Conservation (phyloP, 768 basidiomycete species). For the Psilocybe cyanescens region DNA sequence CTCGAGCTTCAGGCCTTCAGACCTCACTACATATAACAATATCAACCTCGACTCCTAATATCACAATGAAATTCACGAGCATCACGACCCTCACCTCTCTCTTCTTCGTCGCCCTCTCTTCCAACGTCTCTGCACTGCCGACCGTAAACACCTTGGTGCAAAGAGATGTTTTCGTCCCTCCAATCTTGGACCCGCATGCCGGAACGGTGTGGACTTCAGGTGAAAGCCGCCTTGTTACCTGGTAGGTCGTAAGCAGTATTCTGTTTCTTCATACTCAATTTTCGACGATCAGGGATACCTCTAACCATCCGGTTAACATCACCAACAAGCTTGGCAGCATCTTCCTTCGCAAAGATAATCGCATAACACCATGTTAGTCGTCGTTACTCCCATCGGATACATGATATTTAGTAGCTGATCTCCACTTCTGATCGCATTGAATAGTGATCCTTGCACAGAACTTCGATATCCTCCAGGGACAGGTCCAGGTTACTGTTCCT, state of each 20-base stretch:
- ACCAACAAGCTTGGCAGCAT: constrained; percentile 50
- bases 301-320: constrained; percentile 45
- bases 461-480: constrained; percentile 42
- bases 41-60: not conserved
- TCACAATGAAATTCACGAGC: constrained; percentile 25
- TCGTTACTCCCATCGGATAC: not conserved
- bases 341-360: constrained; percentile 38
- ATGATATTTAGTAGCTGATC: not conserved
- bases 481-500: constrained; percentile 37
- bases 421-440: too few species aligned
- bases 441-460: constrained; percentile 33
- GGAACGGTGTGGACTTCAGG: constrained; percentile 46
- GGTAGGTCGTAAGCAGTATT: constrained; percentile 32
- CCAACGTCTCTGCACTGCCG: constrained; percentile 22
- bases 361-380: constrained; percentile 33
- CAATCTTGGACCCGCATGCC: constrained; percentile 37
- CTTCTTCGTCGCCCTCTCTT: constrained; percentile 16
- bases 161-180: constrained; percentile 56
- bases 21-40: not conserved
- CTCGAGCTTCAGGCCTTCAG: not conserved
- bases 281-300: constrained; percentile 36
- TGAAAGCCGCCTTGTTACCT: constrained; percentile 42
- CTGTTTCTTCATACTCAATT: not conserved
- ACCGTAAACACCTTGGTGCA: constrained; percentile 22
- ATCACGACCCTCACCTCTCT: constrained; percentile 14